phyloP scores from a whole-genome alignment of 1,284 basidiomycete species.

The Trichosporon inkin region DNA sequence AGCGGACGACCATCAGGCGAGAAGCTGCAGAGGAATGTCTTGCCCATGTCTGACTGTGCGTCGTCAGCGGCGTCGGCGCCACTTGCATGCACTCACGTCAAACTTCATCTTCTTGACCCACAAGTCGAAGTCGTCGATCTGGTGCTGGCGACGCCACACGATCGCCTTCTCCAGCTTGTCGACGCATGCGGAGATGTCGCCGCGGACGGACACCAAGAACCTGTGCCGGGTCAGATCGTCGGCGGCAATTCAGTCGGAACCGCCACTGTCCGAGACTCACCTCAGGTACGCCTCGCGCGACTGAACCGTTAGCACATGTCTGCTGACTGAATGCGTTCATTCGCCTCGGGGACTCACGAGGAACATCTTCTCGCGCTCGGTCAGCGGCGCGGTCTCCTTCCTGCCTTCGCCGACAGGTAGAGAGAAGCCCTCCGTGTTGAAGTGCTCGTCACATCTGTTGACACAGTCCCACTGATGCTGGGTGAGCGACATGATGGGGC shows the following conservation, averaged over 20 bases:
- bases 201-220: background rate
- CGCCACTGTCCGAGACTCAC: too few relatives aligned
- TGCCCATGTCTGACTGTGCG: constrained; percentile 1
- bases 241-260: background rate
- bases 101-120: constrained; percentile 5
- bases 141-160: constrained; percentile 1
- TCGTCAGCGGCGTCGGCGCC: background rate
- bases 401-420: constrained; percentile 24
- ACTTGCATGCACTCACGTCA: background rate
- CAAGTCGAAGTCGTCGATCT: constrained; percentile 4
- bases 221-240: background rate
- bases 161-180: constrained; percentile 4
- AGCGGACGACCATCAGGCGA: background rate
- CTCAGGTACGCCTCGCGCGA: constrained; percentile 1
- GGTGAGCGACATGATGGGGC: constrained; percentile 1
- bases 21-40: constrained; percentile 5
- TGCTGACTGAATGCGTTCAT: background rate
- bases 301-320: background rate
- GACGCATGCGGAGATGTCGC: background rate
- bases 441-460: constrained; percentile 20
- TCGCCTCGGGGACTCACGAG: constrained; percentile 28
- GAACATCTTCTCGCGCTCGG: constrained; percentile 44
- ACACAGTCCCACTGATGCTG: constrained; percentile 4
- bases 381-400: constrained; percentile 22
- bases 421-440: constrained; percentile 23